phyloP scores from a whole-genome alignment of 164 flowering plant genomes.

The Warburgia ugandensis region DNA sequence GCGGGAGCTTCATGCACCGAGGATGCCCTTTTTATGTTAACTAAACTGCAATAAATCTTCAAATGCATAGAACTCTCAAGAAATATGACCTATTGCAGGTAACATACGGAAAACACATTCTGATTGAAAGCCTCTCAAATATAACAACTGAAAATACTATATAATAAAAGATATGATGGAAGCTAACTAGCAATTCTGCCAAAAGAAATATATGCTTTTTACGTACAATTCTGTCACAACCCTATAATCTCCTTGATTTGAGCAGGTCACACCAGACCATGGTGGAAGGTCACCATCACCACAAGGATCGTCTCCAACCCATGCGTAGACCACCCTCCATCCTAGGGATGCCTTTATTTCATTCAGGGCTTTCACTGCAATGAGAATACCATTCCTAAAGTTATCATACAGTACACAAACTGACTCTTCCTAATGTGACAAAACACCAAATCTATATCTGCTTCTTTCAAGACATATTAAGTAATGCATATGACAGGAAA shows the following conservation, averaged over 20 bases:
- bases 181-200: neutral
- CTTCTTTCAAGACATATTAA: neutral
- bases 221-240: slow-evolving; percentile 84
- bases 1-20: too few relatives aligned
- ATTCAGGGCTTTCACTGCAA: slow-evolving; percentile 81
- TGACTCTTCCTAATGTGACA: neutral
- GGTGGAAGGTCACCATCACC: slow-evolving; percentile 94
- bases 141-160: too few relatives aligned
- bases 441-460: neutral
- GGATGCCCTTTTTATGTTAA: too few relatives aligned
- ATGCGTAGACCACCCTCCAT: slow-evolving; percentile 94
- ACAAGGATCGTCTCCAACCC: slow-evolving; percentile 99
- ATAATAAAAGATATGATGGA: neutral
- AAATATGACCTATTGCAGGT: too few relatives aligned
- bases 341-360: slow-evolving; percentile 97
- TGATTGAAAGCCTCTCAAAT: neutral
- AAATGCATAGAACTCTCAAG: too few relatives aligned
- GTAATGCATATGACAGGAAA: neutral
- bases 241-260: slow-evolving; percentile 74
- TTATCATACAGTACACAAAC: slow-evolving; percentile 5
- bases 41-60: too few relatives aligned
- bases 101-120: too few relatives aligned
- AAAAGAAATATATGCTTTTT: neutral
- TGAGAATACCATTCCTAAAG: slow-evolving; percentile 1
- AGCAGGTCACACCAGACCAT: slow-evolving; percentile 94